A percentile compares a stretch with the other conserved stretches of the same genome.
phyloP scores from a whole-genome alignment of 225 moss, liverwort and hornwort genomes.

The Antitrichia curtipendula region DNA sequence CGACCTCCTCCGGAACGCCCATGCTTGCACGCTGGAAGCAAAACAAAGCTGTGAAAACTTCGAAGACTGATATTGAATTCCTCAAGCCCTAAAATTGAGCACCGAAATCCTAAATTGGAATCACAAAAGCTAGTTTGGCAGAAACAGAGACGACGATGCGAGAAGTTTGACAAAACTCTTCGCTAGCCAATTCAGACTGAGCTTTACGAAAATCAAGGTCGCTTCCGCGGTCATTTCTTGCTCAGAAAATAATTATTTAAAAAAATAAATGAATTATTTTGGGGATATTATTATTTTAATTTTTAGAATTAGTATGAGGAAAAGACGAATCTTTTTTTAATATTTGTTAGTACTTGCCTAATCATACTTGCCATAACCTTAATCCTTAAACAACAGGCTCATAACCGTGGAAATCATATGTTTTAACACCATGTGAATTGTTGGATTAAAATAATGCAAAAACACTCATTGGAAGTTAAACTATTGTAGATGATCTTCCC shows the following conservation, averaged over 20 bases:
- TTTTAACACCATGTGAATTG: too few relatives aligned
- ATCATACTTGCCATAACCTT: neutral
- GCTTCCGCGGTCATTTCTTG: neutral
- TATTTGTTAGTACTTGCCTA: neutral
- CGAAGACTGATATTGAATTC: neutral
- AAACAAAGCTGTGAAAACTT: neutral
- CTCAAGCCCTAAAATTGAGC: neutral
- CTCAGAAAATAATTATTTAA: neutral
- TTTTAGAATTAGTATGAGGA: neutral
- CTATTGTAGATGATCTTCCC: too few relatives aligned
- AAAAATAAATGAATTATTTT: neutral
- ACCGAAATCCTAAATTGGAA: neutral
- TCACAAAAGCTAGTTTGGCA: neutral
- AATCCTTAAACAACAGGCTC: too few relatives aligned
- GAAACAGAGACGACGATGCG: neutral
- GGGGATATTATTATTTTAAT: too few relatives aligned
- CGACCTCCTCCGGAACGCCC: slow-evolving; percentile 6
- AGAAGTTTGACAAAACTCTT: neutral
- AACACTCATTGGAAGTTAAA: too few relatives aligned
- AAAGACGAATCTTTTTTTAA: neutral
- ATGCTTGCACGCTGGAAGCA: neutral
- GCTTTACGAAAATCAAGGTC: neutral
- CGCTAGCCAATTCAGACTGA: neutral
- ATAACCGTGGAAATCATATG: too few relatives aligned
- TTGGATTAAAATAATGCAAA: too few relatives aligned